Percentiles rank a stretch among this genome's conserved stretches.
These are phyloP conservation scores for Amaranthus cruentus DNA, from an alignment of 148 eudicot genomes.

Conservation along the genomic window DNA sequence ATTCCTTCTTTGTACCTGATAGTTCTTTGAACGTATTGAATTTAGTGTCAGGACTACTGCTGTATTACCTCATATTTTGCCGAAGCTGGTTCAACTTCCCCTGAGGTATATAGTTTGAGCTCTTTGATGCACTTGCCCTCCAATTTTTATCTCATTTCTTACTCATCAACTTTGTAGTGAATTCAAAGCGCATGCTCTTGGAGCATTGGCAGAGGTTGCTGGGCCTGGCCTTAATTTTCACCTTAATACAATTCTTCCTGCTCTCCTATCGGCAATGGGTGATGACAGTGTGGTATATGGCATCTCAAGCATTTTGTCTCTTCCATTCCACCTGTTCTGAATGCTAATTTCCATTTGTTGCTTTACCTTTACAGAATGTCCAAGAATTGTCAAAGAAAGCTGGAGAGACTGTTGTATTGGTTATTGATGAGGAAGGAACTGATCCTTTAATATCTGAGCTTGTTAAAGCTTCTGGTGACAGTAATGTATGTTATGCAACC, in stretches of 20 bases:
- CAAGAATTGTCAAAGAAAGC: conserved; percentile 80
- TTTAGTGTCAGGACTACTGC: conserved; percentile 89
- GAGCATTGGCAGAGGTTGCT: conserved; percentile 97
- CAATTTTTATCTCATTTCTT: conserved; percentile 1
- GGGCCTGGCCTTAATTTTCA: conserved; percentile 88
- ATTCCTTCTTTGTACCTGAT: conserved; percentile 18
- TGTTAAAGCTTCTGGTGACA: conserved; percentile 76
- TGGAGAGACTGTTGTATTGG: conserved; percentile 93
- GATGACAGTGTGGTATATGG: conserved; percentile 62
- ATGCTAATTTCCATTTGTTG: conserved; percentile 4
- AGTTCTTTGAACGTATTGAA: background rate
- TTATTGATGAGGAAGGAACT: conserved; percentile 94
- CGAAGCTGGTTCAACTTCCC: conserved; percentile 91
- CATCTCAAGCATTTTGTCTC: background rate
- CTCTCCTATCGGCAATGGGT: conserved; percentile 83
- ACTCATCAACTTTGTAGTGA: conserved; percentile 46
- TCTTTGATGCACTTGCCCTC: background rate
- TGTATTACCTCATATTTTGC: conserved; percentile 95
- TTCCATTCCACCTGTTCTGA: background rate
- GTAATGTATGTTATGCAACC: conserved; percentile 38
- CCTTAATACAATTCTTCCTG: conserved; percentile 74
- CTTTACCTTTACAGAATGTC: conserved; percentile 41
- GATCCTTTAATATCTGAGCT: conserved; percentile 78
- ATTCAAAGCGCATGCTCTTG: conserved; percentile 97
- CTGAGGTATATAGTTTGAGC: conserved; percentile 46